Conservation (phyloP, 371 early-diverging fungal species). For the Mucor mucedo region DNA sequence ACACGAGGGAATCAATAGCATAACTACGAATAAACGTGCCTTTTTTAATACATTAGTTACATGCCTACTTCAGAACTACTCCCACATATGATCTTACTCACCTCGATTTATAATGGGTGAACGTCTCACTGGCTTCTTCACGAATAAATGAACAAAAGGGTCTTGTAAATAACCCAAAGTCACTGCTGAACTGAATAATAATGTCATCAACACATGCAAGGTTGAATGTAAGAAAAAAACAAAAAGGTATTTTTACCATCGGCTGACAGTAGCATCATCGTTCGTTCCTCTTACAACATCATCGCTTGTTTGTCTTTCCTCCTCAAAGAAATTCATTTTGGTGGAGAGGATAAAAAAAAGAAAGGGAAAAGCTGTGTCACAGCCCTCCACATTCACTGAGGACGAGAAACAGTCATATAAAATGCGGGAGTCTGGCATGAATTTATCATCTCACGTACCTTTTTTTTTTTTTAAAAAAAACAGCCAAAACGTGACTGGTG, state of each 20-base stretch:
- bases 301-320: conserved; percentile 38
- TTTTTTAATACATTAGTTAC: not conserved
- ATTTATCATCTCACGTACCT: no score
- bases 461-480: no score
- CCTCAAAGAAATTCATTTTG: conserved; percentile 4
- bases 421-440: no score
- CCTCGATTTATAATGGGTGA: conserved; percentile 96
- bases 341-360: not conserved
- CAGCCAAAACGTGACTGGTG: no score
- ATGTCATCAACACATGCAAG: not conserved
- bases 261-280: conserved; percentile 85
- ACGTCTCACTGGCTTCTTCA: conserved; percentile 64
- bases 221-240: not conserved
- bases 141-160: conserved; percentile 78
- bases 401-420: no score
- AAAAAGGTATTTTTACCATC: conserved; percentile 57
- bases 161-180: conserved; percentile 81
- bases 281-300: conserved; percentile 83
- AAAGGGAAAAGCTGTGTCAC: no score
- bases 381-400: no score
- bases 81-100: not conserved
- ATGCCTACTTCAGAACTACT: not conserved
- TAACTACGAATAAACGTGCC: conserved; percentile 17
- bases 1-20: conserved; percentile 44
- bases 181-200: conserved; percentile 77